A percentile compares a stretch with the other conserved stretches of the same genome.
Evolutionary conservation across 345 rosid species (phyloP).

Genomic region (Anastatica hierochuntica): DNA sequence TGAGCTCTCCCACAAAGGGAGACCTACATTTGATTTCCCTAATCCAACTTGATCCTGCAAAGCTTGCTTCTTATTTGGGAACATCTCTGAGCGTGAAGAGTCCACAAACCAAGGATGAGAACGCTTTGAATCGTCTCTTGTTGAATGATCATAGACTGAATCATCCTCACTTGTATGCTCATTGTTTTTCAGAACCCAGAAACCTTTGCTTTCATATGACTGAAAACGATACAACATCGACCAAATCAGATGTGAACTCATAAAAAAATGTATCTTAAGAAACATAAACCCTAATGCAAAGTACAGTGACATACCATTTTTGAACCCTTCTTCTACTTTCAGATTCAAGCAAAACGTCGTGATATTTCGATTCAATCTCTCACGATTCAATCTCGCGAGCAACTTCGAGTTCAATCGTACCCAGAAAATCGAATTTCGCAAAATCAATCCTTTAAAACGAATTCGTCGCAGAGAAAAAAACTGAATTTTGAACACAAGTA

Average conservation of each 20-base stretch:
- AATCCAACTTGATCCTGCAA: conserved; percentile 34
- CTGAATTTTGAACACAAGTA: background rate
- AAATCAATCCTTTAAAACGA: conserved; percentile 9
- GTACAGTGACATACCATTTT: conserved; percentile 6
- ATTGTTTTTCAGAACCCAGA: conserved; percentile 48
- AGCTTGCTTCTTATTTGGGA: conserved; percentile 74
- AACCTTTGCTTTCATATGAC: conserved; percentile 57
- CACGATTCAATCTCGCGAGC: background rate
- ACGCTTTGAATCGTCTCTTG: conserved; percentile 58
- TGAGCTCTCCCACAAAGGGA: conserved; percentile 52
- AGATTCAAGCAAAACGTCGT: background rate
- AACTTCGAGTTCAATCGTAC: too few relatives aligned
- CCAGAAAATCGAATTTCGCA: background rate
- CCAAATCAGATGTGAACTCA: conserved; percentile 6
- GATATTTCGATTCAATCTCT: background rate
- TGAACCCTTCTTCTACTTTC: background rate
- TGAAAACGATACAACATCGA: background rate
- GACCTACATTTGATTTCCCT: conserved; percentile 30
- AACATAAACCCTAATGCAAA: conserved; percentile 19
- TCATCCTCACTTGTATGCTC: conserved; percentile 42
- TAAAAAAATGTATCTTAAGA: background rate
- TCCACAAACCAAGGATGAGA: conserved; percentile 65
- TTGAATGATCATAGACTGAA: conserved; percentile 39
- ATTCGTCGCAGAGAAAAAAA: too few relatives aligned
- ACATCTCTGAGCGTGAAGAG: conserved; percentile 51